Conservation (phyloP, 306 rosid species). For the Lathyrus sativus region DNA sequence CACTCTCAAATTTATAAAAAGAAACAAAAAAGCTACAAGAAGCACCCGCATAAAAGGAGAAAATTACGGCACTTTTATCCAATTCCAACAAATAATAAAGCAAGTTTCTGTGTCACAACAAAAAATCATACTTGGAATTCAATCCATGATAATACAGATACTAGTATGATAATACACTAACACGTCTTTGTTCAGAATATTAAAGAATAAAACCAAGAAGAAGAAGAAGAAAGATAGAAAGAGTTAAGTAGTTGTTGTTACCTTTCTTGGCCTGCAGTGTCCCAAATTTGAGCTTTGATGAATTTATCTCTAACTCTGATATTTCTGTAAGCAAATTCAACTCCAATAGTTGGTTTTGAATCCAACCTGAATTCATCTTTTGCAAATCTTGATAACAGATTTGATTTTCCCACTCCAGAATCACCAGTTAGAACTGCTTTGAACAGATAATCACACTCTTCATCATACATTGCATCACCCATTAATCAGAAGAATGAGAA, state of each 20-base stretch:
- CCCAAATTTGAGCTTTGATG: constrained; percentile 98
- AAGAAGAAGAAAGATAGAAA: no score
- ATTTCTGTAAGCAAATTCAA: constrained; percentile 90
- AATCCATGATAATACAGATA: no score
- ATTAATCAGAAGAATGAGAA: neutral
- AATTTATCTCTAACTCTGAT: constrained; percentile 72
- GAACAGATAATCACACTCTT: constrained; percentile 87
- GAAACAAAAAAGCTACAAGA: constrained; percentile 22
- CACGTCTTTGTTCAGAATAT: no score
- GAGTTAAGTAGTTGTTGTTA: neutral
- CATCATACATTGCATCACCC: constrained; percentile 48
- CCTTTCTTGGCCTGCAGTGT: constrained; percentile 97
- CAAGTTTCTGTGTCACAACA: no score
- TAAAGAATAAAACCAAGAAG: neutral
- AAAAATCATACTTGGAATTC: no score
- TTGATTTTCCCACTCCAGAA: constrained; percentile 93
- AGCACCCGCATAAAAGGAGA: constrained; percentile 30
- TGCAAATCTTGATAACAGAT: constrained; percentile 85
- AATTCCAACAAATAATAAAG: neutral
- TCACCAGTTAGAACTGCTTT: constrained; percentile 90
- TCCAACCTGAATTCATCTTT: constrained; percentile 79
- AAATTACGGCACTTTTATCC: constrained; percentile 38
- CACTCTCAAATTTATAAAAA: neutral
- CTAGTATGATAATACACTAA: no score
- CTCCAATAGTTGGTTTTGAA: constrained; percentile 92